A percentile compares a stretch with the other conserved stretches of the same genome.
Evolutionary conservation across 768 basidiomycete species (phyloP).

Genomic region (Psilocybe sp.): DNA sequence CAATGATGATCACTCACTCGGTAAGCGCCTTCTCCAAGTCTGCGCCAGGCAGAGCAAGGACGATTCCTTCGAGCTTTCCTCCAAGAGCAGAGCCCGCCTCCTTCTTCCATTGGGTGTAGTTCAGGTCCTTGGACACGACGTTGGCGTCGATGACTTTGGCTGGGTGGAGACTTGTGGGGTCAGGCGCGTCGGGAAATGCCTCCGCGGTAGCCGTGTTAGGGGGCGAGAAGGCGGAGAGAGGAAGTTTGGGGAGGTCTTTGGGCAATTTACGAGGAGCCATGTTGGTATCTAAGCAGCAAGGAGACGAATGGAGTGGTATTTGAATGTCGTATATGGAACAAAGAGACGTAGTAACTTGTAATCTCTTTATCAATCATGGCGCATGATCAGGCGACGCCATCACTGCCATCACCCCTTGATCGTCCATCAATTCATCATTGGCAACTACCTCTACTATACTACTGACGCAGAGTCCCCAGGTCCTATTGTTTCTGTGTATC

Average conservation of each 20-base stretch:
- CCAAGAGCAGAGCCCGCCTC: conserved; percentile 46
- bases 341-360: conserved; percentile 7
- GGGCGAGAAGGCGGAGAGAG: conserved; percentile 72
- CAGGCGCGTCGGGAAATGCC: conserved; percentile 64
- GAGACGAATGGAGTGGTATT: conserved; percentile 6
- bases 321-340: conserved; percentile 5
- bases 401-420: conserved; percentile 11
- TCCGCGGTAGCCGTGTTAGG: conserved; percentile 68
- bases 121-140: conserved; percentile 42
- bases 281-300: conserved; percentile 5
- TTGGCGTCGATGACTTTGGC: conserved; percentile 65
- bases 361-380: conserved; percentile 19
- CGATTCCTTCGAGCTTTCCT: conserved; percentile 49
- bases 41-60: conserved; percentile 46
- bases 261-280: conserved; percentile 51
- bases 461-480: conserved; percentile 13
- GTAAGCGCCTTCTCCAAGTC: conserved; percentile 42
- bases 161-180: conserved; percentile 67
- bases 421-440: conserved; percentile 7
- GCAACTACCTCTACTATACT: no score
- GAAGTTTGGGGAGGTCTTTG: conserved; percentile 68
- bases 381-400: conserved; percentile 13
- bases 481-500: conserved; percentile 7
- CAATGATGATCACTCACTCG: conserved; percentile 37
- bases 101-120: conserved; percentile 49